Percentiles rank a stretch among this genome's conserved stretches.
Evolutionary conservation across 2,329 filamentous ascomycete genomes (phyloP).

Genomic region (Ophiocordyceps unilateralis): DNA sequence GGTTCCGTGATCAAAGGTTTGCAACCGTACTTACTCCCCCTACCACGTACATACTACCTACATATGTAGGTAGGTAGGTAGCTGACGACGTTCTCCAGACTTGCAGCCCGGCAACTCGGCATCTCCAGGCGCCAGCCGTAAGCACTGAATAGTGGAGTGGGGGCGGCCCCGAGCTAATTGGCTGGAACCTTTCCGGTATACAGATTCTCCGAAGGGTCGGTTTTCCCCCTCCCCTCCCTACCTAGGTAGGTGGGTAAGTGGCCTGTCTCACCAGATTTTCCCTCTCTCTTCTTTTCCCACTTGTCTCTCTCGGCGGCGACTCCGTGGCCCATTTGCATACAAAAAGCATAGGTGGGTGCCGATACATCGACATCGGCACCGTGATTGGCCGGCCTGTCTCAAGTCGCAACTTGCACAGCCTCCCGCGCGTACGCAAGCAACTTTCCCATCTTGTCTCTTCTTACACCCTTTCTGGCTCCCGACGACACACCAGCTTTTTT

Average conservation of each 20-base stretch:
- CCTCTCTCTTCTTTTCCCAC: neutral
- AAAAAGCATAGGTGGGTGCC: neutral
- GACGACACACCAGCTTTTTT: neutral
- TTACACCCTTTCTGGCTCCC: neutral
- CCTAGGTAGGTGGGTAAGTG: neutral
- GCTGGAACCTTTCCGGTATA: neutral
- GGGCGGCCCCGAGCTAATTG: too few species aligned
- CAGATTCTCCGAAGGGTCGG: too few species aligned
- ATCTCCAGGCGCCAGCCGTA: neutral
- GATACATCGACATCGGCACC: neutral
- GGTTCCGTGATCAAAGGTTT: too few species aligned
- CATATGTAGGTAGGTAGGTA: too few species aligned
- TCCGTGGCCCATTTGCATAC: neutral
- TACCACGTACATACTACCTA: too few species aligned
- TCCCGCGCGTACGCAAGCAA: neutral
- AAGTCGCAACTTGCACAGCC: neutral
- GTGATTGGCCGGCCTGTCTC: neutral
- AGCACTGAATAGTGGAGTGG: too few species aligned
- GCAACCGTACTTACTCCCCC: too few species aligned
- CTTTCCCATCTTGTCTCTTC: neutral
- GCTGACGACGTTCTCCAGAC: too few species aligned
- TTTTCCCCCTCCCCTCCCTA: neutral
- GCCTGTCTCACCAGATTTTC: too few species aligned
- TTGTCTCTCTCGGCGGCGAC: too few species aligned
- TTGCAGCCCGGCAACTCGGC: constrained; percentile 1